Evolutionary conservation across 2,329 filamentous ascomycete genomes (phyloP), one percentile per base, ranked within the genome.

Genomic region (Macrophomina phaseolina): DNA sequence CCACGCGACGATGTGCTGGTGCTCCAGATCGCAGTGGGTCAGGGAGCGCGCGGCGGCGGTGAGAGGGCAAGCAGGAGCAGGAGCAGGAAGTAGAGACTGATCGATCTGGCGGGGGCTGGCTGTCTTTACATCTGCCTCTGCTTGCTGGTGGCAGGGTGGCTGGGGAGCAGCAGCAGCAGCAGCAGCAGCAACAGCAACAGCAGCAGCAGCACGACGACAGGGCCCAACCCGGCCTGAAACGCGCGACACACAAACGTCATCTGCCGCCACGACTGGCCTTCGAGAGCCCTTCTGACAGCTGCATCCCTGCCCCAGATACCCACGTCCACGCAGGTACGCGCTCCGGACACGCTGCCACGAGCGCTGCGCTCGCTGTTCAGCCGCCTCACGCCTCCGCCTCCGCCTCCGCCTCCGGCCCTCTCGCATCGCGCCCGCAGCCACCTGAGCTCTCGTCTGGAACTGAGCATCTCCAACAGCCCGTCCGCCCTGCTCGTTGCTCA

Each of bases 1-100:
- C 49, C 56, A 61, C 42, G 56, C 56, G 56, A 61, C 56, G 56
- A 61, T 61, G 56, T 48, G 56, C 55, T 28, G 55, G 45, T 58
- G 55, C 34, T n/a, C 55, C 9, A 61, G 56, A 61, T 61, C 56
- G 6, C 38, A 40, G 56, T 61, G 56, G 56, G 56, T 61, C 56
- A 61, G 40, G 56, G 45, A 12, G 36, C 7, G 56, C 23, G 56
- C 23, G 56, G 56, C 56, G 28, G 56, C 56, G 56, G 56, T 46
- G 40, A 48, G 40, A 30, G 16, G 32, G 34, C 11, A 16, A 11
- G 7, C 11, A 8, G 4, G 6, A 11, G 11, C 11, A 11, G 55
- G 18, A 60, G 38, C 28, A 23, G 5, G 18, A 28, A 14, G 16
- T 38, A 45, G 55, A 46, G 23, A 12, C 23, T 1, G 28, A 9